These are phyloP conservation scores for Nicotiana knightiana DNA, from an alignment of 257 asterid species.

Conservation along the genomic window DNA sequence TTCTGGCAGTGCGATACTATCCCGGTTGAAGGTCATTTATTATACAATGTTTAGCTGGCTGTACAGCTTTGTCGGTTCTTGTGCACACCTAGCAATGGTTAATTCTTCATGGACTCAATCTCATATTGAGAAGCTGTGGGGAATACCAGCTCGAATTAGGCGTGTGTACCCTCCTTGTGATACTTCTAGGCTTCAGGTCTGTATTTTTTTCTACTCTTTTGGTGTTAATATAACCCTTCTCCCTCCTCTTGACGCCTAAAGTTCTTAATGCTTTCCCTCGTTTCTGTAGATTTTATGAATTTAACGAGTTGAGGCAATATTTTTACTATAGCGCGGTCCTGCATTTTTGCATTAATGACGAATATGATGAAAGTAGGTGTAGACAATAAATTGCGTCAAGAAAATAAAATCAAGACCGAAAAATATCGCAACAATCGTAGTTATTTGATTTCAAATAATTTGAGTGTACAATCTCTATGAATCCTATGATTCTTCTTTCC, in stretches of 20 bases:
- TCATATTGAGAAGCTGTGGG: constrained; percentile 90
- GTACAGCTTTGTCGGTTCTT: constrained; percentile 83
- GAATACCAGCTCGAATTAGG: constrained; percentile 64
- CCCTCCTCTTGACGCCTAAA: background rate
- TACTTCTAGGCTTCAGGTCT: constrained; percentile 85
- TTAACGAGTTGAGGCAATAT: background rate
- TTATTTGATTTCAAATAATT: no score
- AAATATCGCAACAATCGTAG: no score
- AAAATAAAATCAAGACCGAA: no score
- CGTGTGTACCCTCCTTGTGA: constrained; percentile 95
- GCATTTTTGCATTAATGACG: background rate
- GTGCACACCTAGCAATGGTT: constrained; percentile 83
- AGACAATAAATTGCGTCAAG: no score
- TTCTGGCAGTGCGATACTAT: constrained; percentile 52
- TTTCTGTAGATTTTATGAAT: background rate
- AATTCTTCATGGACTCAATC: constrained; percentile 96
- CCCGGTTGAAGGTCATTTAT: constrained; percentile 66
- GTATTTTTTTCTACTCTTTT: constrained; percentile 2
- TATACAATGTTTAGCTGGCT: constrained; percentile 77
- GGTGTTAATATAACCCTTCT: background rate
- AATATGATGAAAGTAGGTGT: background rate
- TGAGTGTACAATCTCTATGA: no score
- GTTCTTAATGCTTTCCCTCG: background rate
- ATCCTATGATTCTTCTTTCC: no score
- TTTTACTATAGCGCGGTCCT: background rate